Base-by-base conservation (phyloP, 1,139 yeast genomes). In the Saccharomycopsis phalli region DNA sequence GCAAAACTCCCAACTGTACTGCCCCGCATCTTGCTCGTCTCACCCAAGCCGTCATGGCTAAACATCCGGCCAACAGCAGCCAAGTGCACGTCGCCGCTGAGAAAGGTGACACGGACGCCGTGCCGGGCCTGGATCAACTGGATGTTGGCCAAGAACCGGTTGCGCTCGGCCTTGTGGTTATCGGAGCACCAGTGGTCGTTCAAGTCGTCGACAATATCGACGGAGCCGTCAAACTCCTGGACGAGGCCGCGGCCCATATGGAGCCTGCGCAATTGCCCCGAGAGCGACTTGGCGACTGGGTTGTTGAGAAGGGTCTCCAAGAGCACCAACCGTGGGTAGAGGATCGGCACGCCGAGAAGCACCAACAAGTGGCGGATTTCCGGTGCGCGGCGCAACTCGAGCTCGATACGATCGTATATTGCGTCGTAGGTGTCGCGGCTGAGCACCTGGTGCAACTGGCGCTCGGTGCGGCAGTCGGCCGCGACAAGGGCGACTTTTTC, bases 101-200 rank as follows among this genome's bases (percentile, higher is more conserved):
- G 62, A 47, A 82, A 72, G 16, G 93, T 81, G 45, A 81, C 60
- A 45, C 94, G 65, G 5, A 78, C 73, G 1, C 73, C 71, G 46
- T 68, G 58, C 21, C 55, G 48, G 27, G 74, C 66, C 3, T 83
- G 80, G 47, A 79, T 67, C 27, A 63, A 65, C 41, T 69, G 65
- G 34, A 79, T 60, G 27, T 62, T 58, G 46, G 59, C 57, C 27
- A 77, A 57, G 45, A 79, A 62, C 49, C 53, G 53, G 55, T 79
- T 78, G 42, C 87, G 65, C 58, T 79, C 87, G 30, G 60, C 55
- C 54, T 79, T 79, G 52, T 82, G 94, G 53, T 73, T 68, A 44
- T 65, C 66, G 14, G 87, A 75, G 56, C 93, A 81, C 94, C 94
- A 82, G 56, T 82, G 93, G 56, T 82, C 94, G 53, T 81, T 76